Evolutionary conservation across 2,329 filamentous ascomycete species (phyloP), one percentile per base, ranked within the genome.

Genomic region (Aspergillus sp.): DNA sequence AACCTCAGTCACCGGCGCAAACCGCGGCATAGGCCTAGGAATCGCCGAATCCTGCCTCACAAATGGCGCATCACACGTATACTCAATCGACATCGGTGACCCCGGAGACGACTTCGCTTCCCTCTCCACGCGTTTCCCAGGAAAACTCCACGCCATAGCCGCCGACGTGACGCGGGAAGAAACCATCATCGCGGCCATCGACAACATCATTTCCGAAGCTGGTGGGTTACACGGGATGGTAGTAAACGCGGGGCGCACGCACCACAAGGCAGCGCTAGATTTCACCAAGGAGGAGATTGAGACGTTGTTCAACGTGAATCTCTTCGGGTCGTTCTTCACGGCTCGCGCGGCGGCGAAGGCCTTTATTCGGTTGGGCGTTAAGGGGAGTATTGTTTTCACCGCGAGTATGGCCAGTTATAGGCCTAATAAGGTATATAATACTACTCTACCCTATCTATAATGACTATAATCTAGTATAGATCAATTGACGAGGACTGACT

Each of bases 201-300:
- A 82, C 55, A 66, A 71, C 51, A 79, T 82, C 8, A 62, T 82
- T 3, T 63, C 64, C 9, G 72, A 80, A 51, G 71, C 70, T 0
- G 80, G 79, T 4, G 75, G 70, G 4, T 60, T 82, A 7, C 77
- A 82, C 56, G 80, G 80, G 12, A 79, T 84, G 70, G 79, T 82
- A 3, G 76, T 74, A 23, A 82, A 83, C 58, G 80, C 80, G 0
- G 80, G 80, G 14, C 69, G 77, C 14, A 83, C 80, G 12, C 80
- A 82, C 62, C 81, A 83, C 61, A 82, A 82, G 64, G 67, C 80
- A 2, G 80, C 80, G 0, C 67, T 82, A 6, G 79, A 83, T 23
- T 83, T 80, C 49, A 80, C 77, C 1, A 75, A 72, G 0, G 78
- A 79, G 54, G 78, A 81, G 56, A 77, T 81, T 39, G 73, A 79